A percentile compares a stretch with the other conserved stretches of the same genome.
Evolutionary conservation across 306 rosid genomes (phyloP).

Genomic region (Castanea sativa): DNA sequence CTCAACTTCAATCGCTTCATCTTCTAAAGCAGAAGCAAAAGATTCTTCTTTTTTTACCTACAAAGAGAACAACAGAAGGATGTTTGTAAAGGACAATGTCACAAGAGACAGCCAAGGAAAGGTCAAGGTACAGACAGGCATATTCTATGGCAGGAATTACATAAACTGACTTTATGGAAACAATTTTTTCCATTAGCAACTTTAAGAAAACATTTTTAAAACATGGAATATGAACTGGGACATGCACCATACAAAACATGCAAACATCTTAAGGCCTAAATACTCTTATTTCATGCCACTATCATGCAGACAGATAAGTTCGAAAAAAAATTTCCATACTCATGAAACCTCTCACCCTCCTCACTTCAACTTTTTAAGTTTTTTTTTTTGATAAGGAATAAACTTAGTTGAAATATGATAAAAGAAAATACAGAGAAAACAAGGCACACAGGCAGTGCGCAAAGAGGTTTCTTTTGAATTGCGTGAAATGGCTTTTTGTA

Average conservation of each 20-base stretch:
- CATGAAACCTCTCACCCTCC: background rate
- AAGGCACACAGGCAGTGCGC: too few relatives aligned
- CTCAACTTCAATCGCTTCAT: slow-evolving; percentile 54
- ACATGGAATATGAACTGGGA: background rate
- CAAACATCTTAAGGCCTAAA: background rate
- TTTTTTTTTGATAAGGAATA: too few relatives aligned
- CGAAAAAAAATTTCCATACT: background rate
- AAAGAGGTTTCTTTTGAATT: background rate
- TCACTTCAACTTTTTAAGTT: background rate
- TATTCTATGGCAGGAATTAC: background rate
- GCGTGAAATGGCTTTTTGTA: background rate
- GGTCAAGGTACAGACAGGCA: background rate
- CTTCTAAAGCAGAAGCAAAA: slow-evolving; percentile 46
- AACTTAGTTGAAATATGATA: too few relatives aligned
- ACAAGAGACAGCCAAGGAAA: background rate
- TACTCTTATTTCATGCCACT: background rate
- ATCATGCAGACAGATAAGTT: background rate
- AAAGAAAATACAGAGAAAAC: too few relatives aligned
- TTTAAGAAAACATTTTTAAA: background rate
- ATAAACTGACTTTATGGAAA: background rate
- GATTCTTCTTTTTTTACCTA: slow-evolving; percentile 63
- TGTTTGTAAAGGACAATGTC: slow-evolving; percentile 10
- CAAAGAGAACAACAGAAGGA: slow-evolving; percentile 11
- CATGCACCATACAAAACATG: background rate
- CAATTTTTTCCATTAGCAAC: background rate